phyloP scores from a whole-genome alignment of 306 rosid species.

The Heteromeles arbutifolia region DNA sequence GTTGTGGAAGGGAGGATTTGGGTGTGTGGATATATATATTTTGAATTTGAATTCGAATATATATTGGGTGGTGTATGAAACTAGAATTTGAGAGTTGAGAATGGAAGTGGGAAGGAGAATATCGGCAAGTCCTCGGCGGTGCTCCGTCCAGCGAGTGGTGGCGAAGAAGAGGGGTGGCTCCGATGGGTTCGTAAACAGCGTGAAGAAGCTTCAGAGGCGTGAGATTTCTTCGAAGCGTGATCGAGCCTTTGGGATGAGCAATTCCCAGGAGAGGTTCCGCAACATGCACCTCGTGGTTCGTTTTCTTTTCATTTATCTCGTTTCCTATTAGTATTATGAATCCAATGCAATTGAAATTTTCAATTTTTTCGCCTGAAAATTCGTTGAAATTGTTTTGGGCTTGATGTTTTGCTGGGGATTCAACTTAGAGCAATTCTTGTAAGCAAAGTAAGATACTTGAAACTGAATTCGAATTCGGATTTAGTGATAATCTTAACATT shows the following conservation, averaged over 20 bases:
- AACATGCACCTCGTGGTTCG: conserved; percentile 59
- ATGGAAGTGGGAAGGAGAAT: conserved; percentile 65
- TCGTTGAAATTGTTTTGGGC: neutral
- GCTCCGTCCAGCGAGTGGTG: conserved; percentile 46
- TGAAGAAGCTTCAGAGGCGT: conserved; percentile 63
- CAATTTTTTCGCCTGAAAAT: no score
- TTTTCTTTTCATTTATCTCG: neutral
- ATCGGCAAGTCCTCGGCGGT: conserved; percentile 51
- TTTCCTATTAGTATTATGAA: neutral
- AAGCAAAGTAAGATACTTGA: neutral
- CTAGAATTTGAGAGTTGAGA: neutral
- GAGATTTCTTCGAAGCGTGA: conserved; percentile 62
- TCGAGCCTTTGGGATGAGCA: conserved; percentile 47
- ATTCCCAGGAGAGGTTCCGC: conserved; percentile 64
- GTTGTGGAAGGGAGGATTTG: neutral
- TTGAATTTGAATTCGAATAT: neutral
- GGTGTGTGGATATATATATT: neutral
- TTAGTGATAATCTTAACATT: neutral
- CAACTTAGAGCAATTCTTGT: neutral
- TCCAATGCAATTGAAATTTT: neutral
- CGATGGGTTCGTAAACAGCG: conserved; percentile 33
- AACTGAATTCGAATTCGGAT: neutral
- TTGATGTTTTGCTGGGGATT: neutral
- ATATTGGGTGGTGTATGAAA: neutral
- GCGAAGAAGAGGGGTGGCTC: conserved; percentile 47